Base-by-base conservation (phyloP, 2,329 filamentous ascomycete species). In the Microsporum ferrugineum region DNA sequence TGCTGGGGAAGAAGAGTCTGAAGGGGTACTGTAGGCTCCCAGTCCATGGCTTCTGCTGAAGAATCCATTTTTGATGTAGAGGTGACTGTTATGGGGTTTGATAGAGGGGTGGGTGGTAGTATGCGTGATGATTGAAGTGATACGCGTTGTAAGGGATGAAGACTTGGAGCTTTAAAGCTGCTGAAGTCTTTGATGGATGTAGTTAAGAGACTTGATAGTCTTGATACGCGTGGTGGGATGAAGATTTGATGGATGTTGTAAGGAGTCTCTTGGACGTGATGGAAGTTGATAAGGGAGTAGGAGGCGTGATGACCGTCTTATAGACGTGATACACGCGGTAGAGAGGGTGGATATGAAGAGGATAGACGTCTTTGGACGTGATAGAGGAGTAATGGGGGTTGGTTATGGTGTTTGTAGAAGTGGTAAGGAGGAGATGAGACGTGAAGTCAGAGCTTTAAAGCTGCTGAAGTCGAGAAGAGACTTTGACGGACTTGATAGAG, bases 41-140 rank as follows among this genome's bases (percentile, higher is more conserved):
- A 63, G 2, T 63, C 62, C 62, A 63, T 63, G 1, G 29, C 23
- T 1, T 6, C 29, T 14, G 58, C 56, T 39, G 29, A 27, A 23
- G 17, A 43, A 17, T 7, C 56, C 56, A 58, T 58, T 43, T 17
- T 43, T 31, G 33, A 41, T n/a, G 56, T 58, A 55, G 49, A 38
- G 29, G 17, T 17, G 49, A 31, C 14, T 53, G 33, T 49, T 23
- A 49, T 34, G 33, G n/a, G 17, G 51, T 36, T 29, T n/a, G 39
- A 58, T 41, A 58, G 36, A 58, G 33, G 36, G 10, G 4, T 43
- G 4, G 10, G 8, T 36, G 23, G 33, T 17, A 36, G 8, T 6
- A 23, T 12, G 7, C 14, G n/a, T 5, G 17, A 33, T 34, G 51
- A 38, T 5, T 49, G 43, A 29, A 6, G 31, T 38, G 23, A 55